Evolutionary conservation across 148 eudicot genomes (phyloP).

Genomic region (Drosera capensis): DNA sequence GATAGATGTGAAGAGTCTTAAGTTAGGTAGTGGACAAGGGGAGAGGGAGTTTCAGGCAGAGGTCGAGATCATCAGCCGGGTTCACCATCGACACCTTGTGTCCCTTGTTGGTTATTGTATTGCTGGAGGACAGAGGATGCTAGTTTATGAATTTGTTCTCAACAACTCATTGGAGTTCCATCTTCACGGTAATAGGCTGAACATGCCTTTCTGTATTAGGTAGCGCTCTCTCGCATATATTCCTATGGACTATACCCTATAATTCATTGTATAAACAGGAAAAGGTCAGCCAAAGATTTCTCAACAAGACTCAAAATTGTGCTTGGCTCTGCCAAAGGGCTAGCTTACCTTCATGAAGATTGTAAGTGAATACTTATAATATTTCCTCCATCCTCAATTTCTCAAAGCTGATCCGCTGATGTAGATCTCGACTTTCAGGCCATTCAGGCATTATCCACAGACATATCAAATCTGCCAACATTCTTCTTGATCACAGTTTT

Average conservation of each 20-base stretch:
- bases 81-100: no score
- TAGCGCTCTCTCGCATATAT: not conserved
- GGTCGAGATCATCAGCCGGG: no score
- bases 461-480: constrained; percentile 13
- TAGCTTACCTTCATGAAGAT: constrained; percentile 34
- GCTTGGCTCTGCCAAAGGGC: no score
- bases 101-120: constrained; percentile 7
- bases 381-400: not conserved
- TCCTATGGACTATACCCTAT: not conserved
- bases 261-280: constrained; percentile 6
- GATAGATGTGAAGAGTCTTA: constrained; percentile 10
- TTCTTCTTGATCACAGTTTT: constrained; percentile 4
- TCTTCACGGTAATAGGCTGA: not conserved
- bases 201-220: not conserved
- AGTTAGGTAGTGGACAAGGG: constrained; percentile 2
- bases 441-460: constrained; percentile 14
- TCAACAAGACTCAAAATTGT: constrained; percentile 18
- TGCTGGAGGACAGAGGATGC: constrained; percentile 1
- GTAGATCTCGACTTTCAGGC: constrained; percentile 4
- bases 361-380: constrained; percentile 15
- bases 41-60: constrained; percentile 6
- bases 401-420: not conserved
- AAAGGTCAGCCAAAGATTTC: constrained; percentile 16
- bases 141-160: no score
- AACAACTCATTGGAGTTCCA: no score